Percentiles rank a stretch among this genome's conserved stretches.
Conservation (phyloP, 1,284 basidiomycete species). For the Pholiota adiposa region DNA sequence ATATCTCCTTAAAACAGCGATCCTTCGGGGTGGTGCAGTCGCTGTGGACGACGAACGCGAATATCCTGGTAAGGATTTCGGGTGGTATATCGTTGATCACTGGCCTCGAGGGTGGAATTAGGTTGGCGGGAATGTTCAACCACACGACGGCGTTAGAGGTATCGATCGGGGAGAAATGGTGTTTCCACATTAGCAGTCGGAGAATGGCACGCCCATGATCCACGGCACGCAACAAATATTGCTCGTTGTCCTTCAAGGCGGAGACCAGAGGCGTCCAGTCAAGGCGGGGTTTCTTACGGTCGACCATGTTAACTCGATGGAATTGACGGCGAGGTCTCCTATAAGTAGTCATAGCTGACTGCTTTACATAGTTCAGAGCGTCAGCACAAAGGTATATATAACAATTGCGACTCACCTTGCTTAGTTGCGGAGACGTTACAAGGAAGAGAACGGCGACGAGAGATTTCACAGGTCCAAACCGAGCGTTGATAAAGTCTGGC, state of each 20-base stretch:
- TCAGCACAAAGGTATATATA: neutral
- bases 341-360: neutral
- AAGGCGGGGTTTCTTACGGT: neutral
- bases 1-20: conserved; percentile 4
- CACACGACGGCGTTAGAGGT: conserved; percentile 15
- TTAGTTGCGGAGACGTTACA: neutral
- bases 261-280: neutral
- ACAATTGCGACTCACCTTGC: neutral
- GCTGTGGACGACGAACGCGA: conserved; percentile 18
- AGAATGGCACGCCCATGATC: conserved; percentile 3
- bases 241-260: neutral
- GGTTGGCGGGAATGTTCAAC: conserved; percentile 13
- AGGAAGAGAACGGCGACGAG: neutral
- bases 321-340: neutral
- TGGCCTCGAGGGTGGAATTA: conserved; percentile 6
- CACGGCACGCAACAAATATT: neutral
- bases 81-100: conserved; percentile 11
- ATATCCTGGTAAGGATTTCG: conserved; percentile 14
- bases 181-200: conserved; percentile 12
- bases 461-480: neutral
- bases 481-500: neutral
- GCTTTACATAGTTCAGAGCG: neutral
- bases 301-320: neutral
- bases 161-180: conserved; percentile 15
- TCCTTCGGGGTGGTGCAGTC: conserved; percentile 11